These are phyloP conservation scores for Citrullus amarus DNA, from an alignment of 306 rosid genomes.

Conservation along the genomic window DNA sequence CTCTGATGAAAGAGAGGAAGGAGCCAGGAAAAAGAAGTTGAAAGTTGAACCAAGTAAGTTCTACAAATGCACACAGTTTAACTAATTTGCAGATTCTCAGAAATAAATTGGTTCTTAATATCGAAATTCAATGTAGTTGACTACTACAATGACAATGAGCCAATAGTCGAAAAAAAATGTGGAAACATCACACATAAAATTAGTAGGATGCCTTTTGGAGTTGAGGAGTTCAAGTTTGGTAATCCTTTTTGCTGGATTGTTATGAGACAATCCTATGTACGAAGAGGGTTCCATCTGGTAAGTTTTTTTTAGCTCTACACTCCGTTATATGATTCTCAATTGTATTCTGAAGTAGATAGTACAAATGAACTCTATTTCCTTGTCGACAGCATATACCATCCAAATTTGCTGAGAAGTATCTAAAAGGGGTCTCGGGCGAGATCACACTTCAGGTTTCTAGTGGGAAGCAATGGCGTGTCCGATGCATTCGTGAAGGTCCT, in stretches of 20 bases:
- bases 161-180: constrained; percentile 35
- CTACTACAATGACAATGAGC: constrained; percentile 29
- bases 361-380: neutral
- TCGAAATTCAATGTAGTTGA: constrained; percentile 39
- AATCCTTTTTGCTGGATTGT: constrained; percentile 95
- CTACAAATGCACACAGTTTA: constrained; percentile 9
- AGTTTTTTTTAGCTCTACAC: constrained; percentile 19
- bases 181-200: constrained; percentile 84
- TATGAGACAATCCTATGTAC: constrained; percentile 83
- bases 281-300: constrained; percentile 96
- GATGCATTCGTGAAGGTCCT: constrained; percentile 79
- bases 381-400: constrained; percentile 80
- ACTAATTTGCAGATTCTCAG: constrained; percentile 5
- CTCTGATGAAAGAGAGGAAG: constrained; percentile 29
- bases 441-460: constrained; percentile 72
- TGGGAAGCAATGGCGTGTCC: constrained; percentile 80
- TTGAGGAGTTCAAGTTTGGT: constrained; percentile 67
- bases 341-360: neutral
- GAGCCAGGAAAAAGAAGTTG: constrained; percentile 41
- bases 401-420: constrained; percentile 85
- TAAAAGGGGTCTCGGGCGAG: constrained; percentile 74
- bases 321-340: neutral
- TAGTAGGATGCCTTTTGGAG: constrained; percentile 55
- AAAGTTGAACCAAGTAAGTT: constrained; percentile 49
- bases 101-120: constrained; percentile 1